Base-by-base conservation (phyloP, 331 rosid genomes). In the Quercus tomentella region DNA sequence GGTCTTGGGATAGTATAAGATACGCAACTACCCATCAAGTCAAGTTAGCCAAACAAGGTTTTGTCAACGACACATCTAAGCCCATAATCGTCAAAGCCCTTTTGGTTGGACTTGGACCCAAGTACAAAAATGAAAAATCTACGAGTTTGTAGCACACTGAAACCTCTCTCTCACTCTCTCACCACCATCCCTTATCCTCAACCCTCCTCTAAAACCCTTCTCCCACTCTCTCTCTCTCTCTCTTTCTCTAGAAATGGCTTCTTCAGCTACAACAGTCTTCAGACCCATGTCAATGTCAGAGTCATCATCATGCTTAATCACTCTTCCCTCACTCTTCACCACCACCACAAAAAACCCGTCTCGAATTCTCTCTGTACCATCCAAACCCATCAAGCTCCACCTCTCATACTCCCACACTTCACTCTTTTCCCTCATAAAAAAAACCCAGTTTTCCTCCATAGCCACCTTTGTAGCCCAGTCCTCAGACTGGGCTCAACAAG, bases 401-500 rank as follows among this genome's bases (percentile, higher is more conserved):
- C 66, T 80, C 57, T 75, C 92, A 7, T 79, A 67, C 72, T 49
- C 85, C 21, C 68, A 81, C 21, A 81, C 84, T 37, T 86, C 92
- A 4, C 49, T 43, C 45, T 72, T 92, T 41, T 72, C 82, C 25
- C 80, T 87, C 28, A 54, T 2, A 31, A 91, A 51, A 74, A 88
- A 45, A 35, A 37, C 87, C 77, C 89, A 77, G 7, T 60, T 75
- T 71, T 87, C 91, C 8, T 80, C 92, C 22, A 3, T 88, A 5
- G 84, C 89, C 68, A 37, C 97, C 25, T 85, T 78, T 45, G 97
- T 89, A 5, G 93, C 97, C 52, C 97, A 86, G 87, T 87, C 95
- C 23, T 89, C 97, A 0, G 97, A 84, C 55, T 94, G 97, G 97
- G 93, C 94, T 81, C 93, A 92, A 63, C 90, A 91, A 56, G 95